Base-by-base conservation (phyloP, 805 yeast genomes). In the Pichia kluyveri region DNA sequence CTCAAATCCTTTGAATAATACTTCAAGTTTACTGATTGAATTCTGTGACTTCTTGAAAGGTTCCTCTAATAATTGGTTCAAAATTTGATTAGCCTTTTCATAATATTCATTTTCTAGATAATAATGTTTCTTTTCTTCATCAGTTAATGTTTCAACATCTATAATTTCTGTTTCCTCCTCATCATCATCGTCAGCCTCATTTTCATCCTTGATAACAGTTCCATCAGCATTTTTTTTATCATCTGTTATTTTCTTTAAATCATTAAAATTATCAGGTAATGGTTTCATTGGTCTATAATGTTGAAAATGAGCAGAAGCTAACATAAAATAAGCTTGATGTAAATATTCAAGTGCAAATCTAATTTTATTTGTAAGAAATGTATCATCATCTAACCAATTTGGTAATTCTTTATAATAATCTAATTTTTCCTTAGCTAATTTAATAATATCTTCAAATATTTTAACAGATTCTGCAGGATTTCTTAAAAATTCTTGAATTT, bases 291-390 rank as follows among this genome's bases (percentile, higher is more conserved):
- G 73, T 12, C 67, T 59, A 41, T 70, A 69, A 34, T 70, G 59
- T 55, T 83, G 90, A 53, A 73, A 86, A 57, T 83, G 77, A 0
- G 85, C 77, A 2, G 89, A 79, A 0, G 87, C 97, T 27, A 85
- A 68, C 52, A 88, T 77, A 59, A 90, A 91, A 58, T 78, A 83
- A 41, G 83, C 73, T 45, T 90, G 81, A 60, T 93, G 97, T 15
- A 86, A 65, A 11, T 79, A 57, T 44, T 86, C 83, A 32, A 73
- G 54, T 79, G 80, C 74, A 14, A 68, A 58, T 51, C 85, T 65
- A 11, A 75, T 56, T 45, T 73, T 67, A 32, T 44, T 50, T 41
- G 50, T 42, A 15, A 40, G 17, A 19, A 40, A 44, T 11, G 41
- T 45, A n/a, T n/a, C n/a, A 7, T 57, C 56, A 34, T 51, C 46